Evolutionary conservation across 805 yeast species (phyloP), one percentile per base, ranked within the genome.

Genomic region (Pichia eremophila): DNA sequence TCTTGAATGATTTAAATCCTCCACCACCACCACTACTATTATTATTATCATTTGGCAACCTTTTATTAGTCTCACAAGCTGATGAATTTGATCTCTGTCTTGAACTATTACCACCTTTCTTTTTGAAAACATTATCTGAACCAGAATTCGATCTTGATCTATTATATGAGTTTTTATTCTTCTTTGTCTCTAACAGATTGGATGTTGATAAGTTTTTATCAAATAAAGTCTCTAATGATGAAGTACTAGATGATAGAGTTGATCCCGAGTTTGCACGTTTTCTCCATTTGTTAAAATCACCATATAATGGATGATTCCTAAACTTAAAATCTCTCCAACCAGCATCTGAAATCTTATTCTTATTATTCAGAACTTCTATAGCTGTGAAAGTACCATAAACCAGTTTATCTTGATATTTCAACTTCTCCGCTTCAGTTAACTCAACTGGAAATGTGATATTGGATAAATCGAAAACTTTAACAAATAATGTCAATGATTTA

Each of bases 271-370:
- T 43, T 8, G 47, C 40, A n/a, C 43, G 52, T 40, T 38, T 50
- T 45, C 40, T 45, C 37, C 42, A 39, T 31, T 17, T 32, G 25
- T 46, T 41, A 4, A 44, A 18, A 44, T 45, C 45, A 0, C 66
- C 64, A 58, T 82, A 83, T 35, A 85, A 61, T 1, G 91, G 86
- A 63, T 83, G 89, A 45, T 75, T 76, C 51, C 86, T 74, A 57
- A 74, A 82, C 57, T 86, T 83, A 95, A 95, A 88, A 62, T 88
- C 96, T 60, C 96, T 73, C 96, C 96, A 88, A 10, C 91, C 83
- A 0, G 95, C 95, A 44, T 75, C 64, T 2, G 81, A 74, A 39
- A 53, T 51, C 18, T 52, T 48, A 12, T 56, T 52, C 22, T 51
- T 52, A 35, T 46, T 45, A 28, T 31, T 37, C n/a, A 51, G 28